phyloP scores from a whole-genome alignment of 805 yeast genomes.

The Cyberlindnera xylosilytica region DNA sequence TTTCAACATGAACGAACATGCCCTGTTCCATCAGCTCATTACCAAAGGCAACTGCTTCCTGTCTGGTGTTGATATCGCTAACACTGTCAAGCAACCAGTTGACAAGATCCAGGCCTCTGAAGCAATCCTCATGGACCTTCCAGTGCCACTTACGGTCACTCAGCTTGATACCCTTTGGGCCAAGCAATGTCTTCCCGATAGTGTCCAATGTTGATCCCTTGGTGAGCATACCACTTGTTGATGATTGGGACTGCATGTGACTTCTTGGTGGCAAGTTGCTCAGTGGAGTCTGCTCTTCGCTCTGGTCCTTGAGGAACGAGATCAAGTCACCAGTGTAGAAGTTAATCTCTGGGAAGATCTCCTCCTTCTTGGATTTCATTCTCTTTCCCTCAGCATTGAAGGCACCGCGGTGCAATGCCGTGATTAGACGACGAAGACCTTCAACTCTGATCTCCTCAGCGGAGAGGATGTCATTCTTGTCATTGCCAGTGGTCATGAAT shows the following conservation, averaged over 20 bases:
- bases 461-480: constrained; percentile 57
- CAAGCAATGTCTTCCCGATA: constrained; percentile 65
- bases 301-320: constrained; percentile 53
- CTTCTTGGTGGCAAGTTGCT: constrained; percentile 13
- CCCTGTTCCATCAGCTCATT: constrained; percentile 70
- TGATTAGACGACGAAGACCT: constrained; percentile 71
- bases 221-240: constrained; percentile 35
- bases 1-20: constrained; percentile 76
- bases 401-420: constrained; percentile 56
- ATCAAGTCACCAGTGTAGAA: constrained; percentile 87
- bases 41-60: constrained; percentile 80
- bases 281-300: constrained; percentile 17
- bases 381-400: constrained; percentile 42
- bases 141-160: constrained; percentile 91
- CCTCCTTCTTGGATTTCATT: constrained; percentile 35
- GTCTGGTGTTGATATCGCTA: constrained; percentile 75
- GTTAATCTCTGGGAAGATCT: constrained; percentile 66
- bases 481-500: constrained; percentile 34
- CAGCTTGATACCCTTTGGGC: constrained; percentile 59
- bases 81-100: constrained; percentile 80
- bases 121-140: constrained; percentile 71
- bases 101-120: constrained; percentile 82
- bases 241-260: not conserved
- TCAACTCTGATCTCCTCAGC: constrained; percentile 92
- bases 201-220: constrained; percentile 47